Conservation (phyloP, 1,284 basidiomycete species). For the Ganoderma multipileum region DNA sequence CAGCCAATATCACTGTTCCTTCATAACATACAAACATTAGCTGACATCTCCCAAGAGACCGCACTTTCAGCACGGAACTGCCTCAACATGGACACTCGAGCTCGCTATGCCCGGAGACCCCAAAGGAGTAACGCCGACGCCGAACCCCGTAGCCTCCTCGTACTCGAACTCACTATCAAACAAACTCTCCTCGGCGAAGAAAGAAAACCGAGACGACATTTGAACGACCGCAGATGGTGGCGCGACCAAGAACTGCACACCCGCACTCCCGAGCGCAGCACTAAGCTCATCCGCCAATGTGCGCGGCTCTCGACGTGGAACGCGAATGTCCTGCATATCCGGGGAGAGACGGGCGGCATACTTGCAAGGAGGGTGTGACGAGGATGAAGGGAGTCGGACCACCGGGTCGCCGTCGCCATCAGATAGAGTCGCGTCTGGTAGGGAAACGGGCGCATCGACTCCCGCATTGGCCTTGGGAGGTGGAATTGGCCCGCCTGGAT, state of each 20-base stretch:
- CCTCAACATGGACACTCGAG: neutral
- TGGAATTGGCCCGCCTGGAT: neutral
- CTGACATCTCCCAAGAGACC: neutral
- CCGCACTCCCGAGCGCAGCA: neutral
- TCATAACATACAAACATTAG: neutral
- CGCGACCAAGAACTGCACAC: slow-evolving; percentile 10
- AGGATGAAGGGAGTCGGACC: neutral
- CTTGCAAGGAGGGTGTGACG: neutral
- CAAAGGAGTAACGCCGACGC: no score
- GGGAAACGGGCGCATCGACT: neutral
- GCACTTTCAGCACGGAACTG: neutral
- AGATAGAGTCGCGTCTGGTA: neutral
- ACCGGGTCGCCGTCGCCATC: neutral
- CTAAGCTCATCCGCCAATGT: slow-evolving; percentile 12
- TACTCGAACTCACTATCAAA: neutral
- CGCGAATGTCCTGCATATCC: neutral
- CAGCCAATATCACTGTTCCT: neutral
- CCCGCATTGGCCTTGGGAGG: no score
- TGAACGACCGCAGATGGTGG: slow-evolving; percentile 1
- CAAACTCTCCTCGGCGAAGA: slow-evolving; percentile 11
- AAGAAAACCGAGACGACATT: slow-evolving; percentile 11
- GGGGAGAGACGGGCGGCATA: neutral
- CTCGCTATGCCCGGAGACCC: neutral
- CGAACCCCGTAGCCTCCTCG: no score
- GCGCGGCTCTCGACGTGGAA: neutral